Evolutionary conservation across 371 early-diverging fungal genomes (phyloP).

Genomic region (Gilbertella persicaria): DNA sequence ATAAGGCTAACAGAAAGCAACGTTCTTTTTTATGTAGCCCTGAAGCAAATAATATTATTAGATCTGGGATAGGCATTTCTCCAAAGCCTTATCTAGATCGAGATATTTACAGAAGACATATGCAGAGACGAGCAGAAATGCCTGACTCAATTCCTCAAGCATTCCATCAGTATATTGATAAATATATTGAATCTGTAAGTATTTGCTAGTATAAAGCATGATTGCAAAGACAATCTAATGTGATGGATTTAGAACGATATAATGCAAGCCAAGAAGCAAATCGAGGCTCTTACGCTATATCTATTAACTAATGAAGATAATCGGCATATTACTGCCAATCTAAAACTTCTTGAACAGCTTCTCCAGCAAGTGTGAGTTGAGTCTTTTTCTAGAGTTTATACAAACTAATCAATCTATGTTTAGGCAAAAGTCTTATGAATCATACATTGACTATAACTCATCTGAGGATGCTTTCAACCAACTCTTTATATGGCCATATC

Average conservation of each 20-base stretch:
- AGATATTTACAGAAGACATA: slow-evolving; percentile 1
- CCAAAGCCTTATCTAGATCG: slow-evolving; percentile 9
- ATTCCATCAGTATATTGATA: neutral
- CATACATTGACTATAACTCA: slow-evolving; percentile 5
- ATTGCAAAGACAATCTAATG: no score
- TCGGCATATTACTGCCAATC: neutral
- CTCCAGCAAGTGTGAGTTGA: slow-evolving; percentile 8
- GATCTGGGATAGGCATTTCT: slow-evolving; percentile 10
- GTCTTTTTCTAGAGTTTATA: neutral
- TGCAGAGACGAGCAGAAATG: neutral
- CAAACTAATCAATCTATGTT: slow-evolving; percentile 5
- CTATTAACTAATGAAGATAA: slow-evolving; percentile 3
- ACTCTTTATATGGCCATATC: slow-evolving; percentile 12
- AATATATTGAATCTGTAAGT: neutral
- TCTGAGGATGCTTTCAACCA: slow-evolving; percentile 15
- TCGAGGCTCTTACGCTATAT: no score
- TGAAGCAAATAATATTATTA: slow-evolving; percentile 11
- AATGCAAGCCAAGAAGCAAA: slow-evolving; percentile 3
- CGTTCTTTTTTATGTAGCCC: slow-evolving; percentile 8
- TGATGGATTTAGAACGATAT: slow-evolving; percentile 3
- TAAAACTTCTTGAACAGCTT: slow-evolving; percentile 7
- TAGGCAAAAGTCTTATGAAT: no score
- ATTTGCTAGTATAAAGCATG: no score
- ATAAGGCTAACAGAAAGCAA: no score
- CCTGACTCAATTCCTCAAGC: neutral